Base-by-base conservation (phyloP, 495 filamentous ascomycete genomes). In the Ramalina intermedia region DNA sequence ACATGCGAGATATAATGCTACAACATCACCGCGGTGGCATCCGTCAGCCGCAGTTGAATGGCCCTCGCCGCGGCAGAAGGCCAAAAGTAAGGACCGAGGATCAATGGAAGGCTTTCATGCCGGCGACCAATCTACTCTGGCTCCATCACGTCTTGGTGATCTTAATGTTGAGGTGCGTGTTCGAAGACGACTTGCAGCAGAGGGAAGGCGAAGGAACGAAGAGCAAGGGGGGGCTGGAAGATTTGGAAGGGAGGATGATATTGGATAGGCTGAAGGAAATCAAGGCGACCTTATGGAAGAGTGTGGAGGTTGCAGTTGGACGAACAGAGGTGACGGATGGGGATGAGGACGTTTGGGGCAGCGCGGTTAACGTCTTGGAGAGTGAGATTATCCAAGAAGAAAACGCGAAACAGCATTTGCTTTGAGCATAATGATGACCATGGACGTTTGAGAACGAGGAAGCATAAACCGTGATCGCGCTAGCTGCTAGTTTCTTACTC, bases 111-210 rank as follows among this genome's bases (percentile, higher is more conserved):
- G 62, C 68, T 41, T 72, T 70, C 50, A 61, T 63, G 1, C 72
- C 72, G 5, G 58, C 61, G 35, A 74, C 71, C 1, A 75, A 75
- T 41, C 54, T 72, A 2, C 57, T 74, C 6, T 75, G 72, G 72
- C 61, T 75, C n/a, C 58, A 67, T 3, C 71, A 73, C 48, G 58
- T 75, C 3, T 64, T 75, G 23, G 64, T 64, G 21, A 66, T 60
- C n/a, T 59, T 75, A 0, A 46, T 74, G 47, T 33, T 24, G 27
- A 57, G 24, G n/a, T 20, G 42, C 12, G 24, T 21, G 37, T 40
- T 16, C 21, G 37, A 18, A 27, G 18, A 38, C 24, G 16, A 18
- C 6, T n/a, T 2, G 38, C 26, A 38, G 6, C 41, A 44, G 8
- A 41, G 14, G 39, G 14, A 41, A 23, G 39, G 8, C 2, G 14